Evolutionary conservation across 2,329 filamentous ascomycete species (phyloP).

Genomic region (Aphanoascus verrucosus): DNA sequence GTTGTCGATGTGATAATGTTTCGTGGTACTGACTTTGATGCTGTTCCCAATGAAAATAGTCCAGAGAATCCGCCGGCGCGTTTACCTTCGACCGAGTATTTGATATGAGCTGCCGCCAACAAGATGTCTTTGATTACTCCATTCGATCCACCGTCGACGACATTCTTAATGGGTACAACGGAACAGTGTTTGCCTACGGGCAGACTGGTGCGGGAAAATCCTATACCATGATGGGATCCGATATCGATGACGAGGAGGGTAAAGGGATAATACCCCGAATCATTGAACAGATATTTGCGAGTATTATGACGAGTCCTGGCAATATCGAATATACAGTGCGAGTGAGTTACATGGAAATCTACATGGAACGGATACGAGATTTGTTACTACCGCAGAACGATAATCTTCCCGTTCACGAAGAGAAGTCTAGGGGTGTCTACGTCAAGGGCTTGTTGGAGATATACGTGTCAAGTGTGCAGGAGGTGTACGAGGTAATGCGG

Average conservation of each 20-base stretch:
- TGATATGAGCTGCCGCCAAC: slow-evolving; percentile 80
- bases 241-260: slow-evolving; percentile 78
- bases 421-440: slow-evolving; percentile 91
- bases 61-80: slow-evolving; percentile 66
- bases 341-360: slow-evolving; percentile 99
- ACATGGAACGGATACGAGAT: slow-evolving; percentile 98
- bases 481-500: slow-evolving; percentile 95
- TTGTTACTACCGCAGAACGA: slow-evolving; percentile 85
- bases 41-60: slow-evolving; percentile 44
- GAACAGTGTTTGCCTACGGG: slow-evolving; percentile 95
- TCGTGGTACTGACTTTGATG: slow-evolving; percentile 6
- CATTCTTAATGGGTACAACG: slow-evolving; percentile 98
- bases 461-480: slow-evolving; percentile 88
- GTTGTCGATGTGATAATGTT: neutral
- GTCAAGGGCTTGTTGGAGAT: slow-evolving; percentile 92
- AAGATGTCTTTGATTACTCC: slow-evolving; percentile 95
- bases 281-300: slow-evolving; percentile 93
- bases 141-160: slow-evolving; percentile 94
- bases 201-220: slow-evolving; percentile 98
- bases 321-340: slow-evolving; percentile 98
- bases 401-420: slow-evolving; percentile 94
- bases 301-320: slow-evolving; percentile 79
- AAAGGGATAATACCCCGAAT: slow-evolving; percentile 96
- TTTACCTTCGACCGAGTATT: slow-evolving; percentile 99
- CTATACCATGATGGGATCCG: slow-evolving; percentile 96